phyloP scores from a whole-genome alignment of 495 filamentous ascomycete species.

The Penicillium psychrofluorescens region DNA sequence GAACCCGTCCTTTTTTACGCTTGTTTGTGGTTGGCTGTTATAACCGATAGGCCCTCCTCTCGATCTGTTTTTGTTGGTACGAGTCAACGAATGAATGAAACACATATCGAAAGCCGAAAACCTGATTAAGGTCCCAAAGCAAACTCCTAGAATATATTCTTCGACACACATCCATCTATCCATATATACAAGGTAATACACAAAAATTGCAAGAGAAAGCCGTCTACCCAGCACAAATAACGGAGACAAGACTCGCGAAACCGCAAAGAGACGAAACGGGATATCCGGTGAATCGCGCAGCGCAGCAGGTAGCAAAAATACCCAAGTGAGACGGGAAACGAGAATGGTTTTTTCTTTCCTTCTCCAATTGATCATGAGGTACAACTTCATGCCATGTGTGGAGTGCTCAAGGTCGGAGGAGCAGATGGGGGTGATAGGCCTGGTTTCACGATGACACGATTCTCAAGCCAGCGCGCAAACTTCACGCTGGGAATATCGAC shows the following conservation, averaged over 20 bases:
- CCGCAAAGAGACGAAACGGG: not conserved
- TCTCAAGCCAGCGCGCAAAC: constrained; percentile 48
- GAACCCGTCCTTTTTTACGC: not conserved
- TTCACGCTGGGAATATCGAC: constrained; percentile 53
- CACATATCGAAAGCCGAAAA: constrained; percentile 8
- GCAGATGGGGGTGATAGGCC: not conserved
- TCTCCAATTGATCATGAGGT: too few species aligned
- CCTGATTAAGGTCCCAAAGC: too few species aligned
- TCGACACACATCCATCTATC: too few species aligned
- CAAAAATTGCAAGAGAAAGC: not conserved
- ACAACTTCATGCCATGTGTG: not conserved
- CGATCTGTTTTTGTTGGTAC: constrained; percentile 15
- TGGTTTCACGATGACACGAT: constrained; percentile 21
- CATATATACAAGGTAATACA: too few species aligned
- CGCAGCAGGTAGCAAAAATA: constrained; percentile 1
- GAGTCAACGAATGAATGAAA: constrained; percentile 40
- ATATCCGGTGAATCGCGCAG: not conserved
- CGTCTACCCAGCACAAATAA: not conserved
- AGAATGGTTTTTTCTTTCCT: not conserved
- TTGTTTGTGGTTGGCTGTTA: too few species aligned
- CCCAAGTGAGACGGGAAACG: not conserved
- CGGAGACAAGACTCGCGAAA: not conserved
- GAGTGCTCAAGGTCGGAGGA: constrained; percentile 3
- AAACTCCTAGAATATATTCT: too few species aligned
- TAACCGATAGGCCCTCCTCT: not conserved